Base-by-base conservation (phyloP, 371 early-diverging fungal species). In the Mortierella sp. region DNA sequence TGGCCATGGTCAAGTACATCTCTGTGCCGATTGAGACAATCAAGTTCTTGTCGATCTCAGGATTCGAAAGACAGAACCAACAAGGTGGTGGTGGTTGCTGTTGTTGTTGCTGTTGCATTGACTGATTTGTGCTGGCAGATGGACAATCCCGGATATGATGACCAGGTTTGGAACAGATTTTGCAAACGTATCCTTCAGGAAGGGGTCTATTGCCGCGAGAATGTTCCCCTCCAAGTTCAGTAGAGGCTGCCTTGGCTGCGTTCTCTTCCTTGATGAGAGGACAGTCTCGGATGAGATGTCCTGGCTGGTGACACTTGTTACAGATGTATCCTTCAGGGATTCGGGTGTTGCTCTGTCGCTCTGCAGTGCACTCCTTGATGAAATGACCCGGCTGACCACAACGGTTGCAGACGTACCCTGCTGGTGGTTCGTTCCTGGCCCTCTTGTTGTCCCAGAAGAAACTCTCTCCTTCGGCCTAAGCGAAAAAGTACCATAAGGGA, bases 51-150 rank as follows among this genome's bases (percentile, higher is more conserved):
- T 90, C 92, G 6, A 92, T 73, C 41, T 89, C 87, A 0, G 93
- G 93, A 59, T 92, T 93, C 7, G 92, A 83, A 37, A 94, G 80
- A 69, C 96, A 95, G 80, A 95, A 95, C 96, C 96, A 95, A 72
- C 96, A 95, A 2, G 88, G 81, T 31, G 78, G 69, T 52, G 80
- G 79, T 82, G 65, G 11, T 6, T 12, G 28, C 15, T 34, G 27
- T 19, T 30, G 47, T 44, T n/a, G n/a, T 47, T 60, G 44, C 12
- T 59, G 52, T 37, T 64, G 42, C 49, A 53, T 30, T 60, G 46
- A n/a, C 27, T 50, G 60, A 7, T 48, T 34, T 1, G 51, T 6
- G 2, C 23, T 39, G 4, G 47, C 47, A 21, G 60, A 48, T 15
- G 91, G 89, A 58, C 93, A 93, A 7, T 92, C 86, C 23, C 70